Base-by-base conservation (phyloP, 1,139 yeast species). In the Pichia sp. region DNA sequence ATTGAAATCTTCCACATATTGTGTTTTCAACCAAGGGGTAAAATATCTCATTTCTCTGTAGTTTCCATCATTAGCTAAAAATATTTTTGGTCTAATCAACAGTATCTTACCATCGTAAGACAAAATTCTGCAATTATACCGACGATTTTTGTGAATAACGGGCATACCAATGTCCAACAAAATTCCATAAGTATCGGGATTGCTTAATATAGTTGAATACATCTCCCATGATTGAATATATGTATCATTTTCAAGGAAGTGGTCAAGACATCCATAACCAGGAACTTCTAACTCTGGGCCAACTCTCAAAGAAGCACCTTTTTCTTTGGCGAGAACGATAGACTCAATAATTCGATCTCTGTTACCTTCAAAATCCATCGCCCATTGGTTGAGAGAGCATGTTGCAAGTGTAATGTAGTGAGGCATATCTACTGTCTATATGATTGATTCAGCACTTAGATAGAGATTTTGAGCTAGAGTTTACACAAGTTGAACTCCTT, bases 11-110 rank as follows among this genome's bases (percentile, higher is more conserved):
- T 93, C 98, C 47, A 82, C 84, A 59, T 82, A 78, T 61, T 84
- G 82, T 9, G 91, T 82, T 51, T 87, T 78, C 62, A 81, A 76
- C 99, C 99, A 93, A 13, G 98, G 96, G 0, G 96, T 88, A 67
- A 93, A 93, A 68, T 84, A 90, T 60, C 99, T 78, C 98, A 93
- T 91, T 69, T 93, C 99, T 49, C 99, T 79, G 71, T 95, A 93
- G 66, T 93, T 93, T 1, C 99, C 99, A 71, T 93, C 99, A 66
- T 93, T 95, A 21, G 98, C 98, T 50, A 95, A 76, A 78, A 88
- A 85, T 46, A 93, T 68, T 66, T 93, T 93, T 25, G 99, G 99
- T 64, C 98, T 80, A 60, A 93, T 93, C 60, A 91, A 74, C 48
- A 91, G 71, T 52, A 93, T 86, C 64, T 80, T 73, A 23, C 93